These are phyloP conservation scores for Pugionium cornutum DNA, from an alignment of 345 rosid species.

Conservation along the genomic window DNA sequence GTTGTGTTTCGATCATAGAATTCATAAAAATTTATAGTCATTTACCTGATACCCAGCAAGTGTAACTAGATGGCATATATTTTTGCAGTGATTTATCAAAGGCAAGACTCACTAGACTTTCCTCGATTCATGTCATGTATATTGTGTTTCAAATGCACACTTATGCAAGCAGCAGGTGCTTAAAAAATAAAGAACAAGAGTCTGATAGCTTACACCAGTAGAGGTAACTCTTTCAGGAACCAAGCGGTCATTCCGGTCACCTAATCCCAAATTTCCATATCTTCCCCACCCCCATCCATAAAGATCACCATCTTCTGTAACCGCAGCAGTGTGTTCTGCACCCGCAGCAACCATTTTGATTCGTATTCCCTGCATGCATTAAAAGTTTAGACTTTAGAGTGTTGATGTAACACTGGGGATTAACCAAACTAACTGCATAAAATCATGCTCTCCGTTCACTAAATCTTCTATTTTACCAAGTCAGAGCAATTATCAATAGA, in stretches of 20 bases:
- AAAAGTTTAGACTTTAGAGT: slow-evolving; percentile 6
- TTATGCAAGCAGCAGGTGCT: slow-evolving; percentile 7
- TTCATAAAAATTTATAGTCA: slow-evolving; percentile 4
- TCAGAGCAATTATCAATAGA: slow-evolving; percentile 15
- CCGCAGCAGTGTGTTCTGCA: slow-evolving; percentile 96
- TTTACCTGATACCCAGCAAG: slow-evolving; percentile 2
- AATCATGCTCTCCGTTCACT: not conserved
- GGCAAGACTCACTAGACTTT: not conserved
- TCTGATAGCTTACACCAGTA: slow-evolving; percentile 53
- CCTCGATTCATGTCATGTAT: not conserved
- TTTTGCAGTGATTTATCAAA: not conserved
- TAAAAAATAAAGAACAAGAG: slow-evolving; percentile 12
- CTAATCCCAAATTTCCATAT: slow-evolving; percentile 95
- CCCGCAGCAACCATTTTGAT: slow-evolving; percentile 95
- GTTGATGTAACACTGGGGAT: not conserved
- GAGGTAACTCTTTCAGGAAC: slow-evolving; percentile 79
- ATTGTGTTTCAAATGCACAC: slow-evolving; percentile 12
- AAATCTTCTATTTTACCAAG: slow-evolving; percentile 13
- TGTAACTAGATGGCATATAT: slow-evolving; percentile 4
- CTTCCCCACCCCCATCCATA: slow-evolving; percentile 99
- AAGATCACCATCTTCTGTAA: slow-evolving; percentile 86
- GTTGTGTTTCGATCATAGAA: not conserved
- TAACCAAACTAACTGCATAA: slow-evolving; percentile 34
- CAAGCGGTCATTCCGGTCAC: slow-evolving; percentile 89
- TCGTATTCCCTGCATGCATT: slow-evolving; percentile 59